Evolutionary conservation across 73 alveolate species (phyloP).

Genomic region (Tetrahymena malaccensis): DNA sequence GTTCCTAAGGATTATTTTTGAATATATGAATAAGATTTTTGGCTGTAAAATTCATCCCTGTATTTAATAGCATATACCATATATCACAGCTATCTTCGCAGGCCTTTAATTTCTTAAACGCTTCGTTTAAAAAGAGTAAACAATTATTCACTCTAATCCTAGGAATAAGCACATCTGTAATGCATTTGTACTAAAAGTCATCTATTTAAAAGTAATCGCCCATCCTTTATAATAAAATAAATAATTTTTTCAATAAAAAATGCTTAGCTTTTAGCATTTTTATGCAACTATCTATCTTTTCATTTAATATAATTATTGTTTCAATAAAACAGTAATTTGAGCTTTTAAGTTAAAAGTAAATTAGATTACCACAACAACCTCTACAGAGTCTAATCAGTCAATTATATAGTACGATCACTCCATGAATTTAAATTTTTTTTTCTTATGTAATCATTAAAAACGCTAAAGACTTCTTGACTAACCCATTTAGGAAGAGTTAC

Average conservation of each 20-base stretch:
- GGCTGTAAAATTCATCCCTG: conserved; percentile 39
- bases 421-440: background rate
- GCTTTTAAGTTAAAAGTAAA: background rate
- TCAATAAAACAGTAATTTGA: too few species aligned
- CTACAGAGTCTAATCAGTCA: conserved; percentile 16
- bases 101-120: conserved; percentile 39
- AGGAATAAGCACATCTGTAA: conserved; percentile 18
- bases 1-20: conserved; percentile 10
- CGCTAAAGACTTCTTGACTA: conserved; percentile 19
- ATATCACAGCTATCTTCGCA: conserved; percentile 40
- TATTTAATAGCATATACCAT: conserved; percentile 34
- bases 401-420: conserved; percentile 2
- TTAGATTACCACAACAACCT: conserved; percentile 12
- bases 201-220: conserved; percentile 38
- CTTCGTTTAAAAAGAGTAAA: conserved; percentile 31
- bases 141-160: conserved; percentile 22
- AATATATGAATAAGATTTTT: conserved; percentile 11
- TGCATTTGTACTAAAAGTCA: conserved; percentile 16
- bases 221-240: background rate
- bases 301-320: background rate
- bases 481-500: conserved; percentile 38
- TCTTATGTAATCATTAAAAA: background rate
- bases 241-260: background rate
- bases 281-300: too few species aligned
- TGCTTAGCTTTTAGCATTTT: background rate